These are phyloP conservation scores for Cercospora berteroae DNA, from an alignment of 2,329 filamentous ascomycete genomes.

Conservation along the genomic window DNA sequence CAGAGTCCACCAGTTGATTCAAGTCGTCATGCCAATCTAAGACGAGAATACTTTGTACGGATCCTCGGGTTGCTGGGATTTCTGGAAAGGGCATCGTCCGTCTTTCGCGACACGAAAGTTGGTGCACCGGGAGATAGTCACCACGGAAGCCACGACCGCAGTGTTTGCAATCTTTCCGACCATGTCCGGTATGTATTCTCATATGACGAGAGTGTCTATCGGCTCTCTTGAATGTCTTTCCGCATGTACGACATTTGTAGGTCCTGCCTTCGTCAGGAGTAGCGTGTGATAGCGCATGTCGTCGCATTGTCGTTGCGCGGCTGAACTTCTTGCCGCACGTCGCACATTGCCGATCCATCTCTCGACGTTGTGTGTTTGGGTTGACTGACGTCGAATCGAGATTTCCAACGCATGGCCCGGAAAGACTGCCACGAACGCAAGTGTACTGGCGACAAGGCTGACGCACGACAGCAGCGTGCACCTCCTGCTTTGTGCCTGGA, in stretches of 20 bases:
- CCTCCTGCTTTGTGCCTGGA: neutral
- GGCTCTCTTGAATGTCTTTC: neutral
- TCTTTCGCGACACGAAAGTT: too few relatives aligned
- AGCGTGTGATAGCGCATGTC: neutral
- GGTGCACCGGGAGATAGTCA: neutral
- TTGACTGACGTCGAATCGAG: neutral
- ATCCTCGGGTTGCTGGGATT: too few relatives aligned
- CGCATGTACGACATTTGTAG: neutral
- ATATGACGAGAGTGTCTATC: neutral
- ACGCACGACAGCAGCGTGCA: neutral
- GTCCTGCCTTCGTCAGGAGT: neutral
- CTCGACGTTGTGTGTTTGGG: neutral
- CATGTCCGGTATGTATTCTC: neutral
- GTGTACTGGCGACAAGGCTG: neutral
- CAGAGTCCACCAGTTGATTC: too few relatives aligned
- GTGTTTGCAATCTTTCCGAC: neutral
- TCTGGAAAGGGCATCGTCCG: too few relatives aligned
- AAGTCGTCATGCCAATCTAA: too few relatives aligned
- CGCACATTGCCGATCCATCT: neutral
- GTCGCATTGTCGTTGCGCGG: neutral
- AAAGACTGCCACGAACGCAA: neutral
- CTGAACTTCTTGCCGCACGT: neutral
- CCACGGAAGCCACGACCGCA: neutral
- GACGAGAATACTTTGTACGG: too few relatives aligned
- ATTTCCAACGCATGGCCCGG: neutral